phyloP scores from a whole-genome alignment of 176 grass and related monocot genomes.

The Stipa capillata region DNA sequence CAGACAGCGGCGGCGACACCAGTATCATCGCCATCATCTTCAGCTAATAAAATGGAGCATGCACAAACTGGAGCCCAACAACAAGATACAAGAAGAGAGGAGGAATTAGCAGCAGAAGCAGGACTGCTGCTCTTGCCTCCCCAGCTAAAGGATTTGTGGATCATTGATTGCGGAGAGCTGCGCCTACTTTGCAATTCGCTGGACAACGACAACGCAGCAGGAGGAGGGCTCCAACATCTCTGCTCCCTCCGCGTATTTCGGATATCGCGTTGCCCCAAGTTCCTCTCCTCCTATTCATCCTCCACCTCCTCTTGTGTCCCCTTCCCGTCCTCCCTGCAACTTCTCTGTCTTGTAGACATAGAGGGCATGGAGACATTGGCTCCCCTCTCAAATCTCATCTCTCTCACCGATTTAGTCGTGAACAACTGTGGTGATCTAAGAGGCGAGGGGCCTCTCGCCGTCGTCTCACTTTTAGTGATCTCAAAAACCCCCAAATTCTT shows the following conservation, averaged over 20 bases:
- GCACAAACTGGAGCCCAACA: neutral
- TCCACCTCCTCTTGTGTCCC: neutral
- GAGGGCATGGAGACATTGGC: neutral
- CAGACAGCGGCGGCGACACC: no score
- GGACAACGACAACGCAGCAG: neutral
- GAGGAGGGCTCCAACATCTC: neutral
- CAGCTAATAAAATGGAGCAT: neutral
- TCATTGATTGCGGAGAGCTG: fast-evolving
- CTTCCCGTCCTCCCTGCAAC: neutral
- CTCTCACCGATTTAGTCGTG: fast-evolving
- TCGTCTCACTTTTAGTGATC: neutral
- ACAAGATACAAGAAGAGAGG: neutral
- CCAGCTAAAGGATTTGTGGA: fast-evolving
- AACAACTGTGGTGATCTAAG: fast-evolving
- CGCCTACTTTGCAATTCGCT: neutral
- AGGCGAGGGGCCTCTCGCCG: no score
- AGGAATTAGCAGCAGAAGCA: neutral
- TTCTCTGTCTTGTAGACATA: fast-evolving
- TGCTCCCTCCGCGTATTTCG: neutral
- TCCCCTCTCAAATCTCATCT: neutral
- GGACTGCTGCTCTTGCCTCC: neutral
- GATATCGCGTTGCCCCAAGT: no score
- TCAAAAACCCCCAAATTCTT: neutral
- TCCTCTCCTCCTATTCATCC: neutral
- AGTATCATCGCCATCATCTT: neutral